Percentiles rank a stretch among this genome's conserved stretches.
These are phyloP conservation scores for Hondaea fermentalgiana DNA, from an alignment of 108 stramenopile genomes.

Conservation along the genomic window DNA sequence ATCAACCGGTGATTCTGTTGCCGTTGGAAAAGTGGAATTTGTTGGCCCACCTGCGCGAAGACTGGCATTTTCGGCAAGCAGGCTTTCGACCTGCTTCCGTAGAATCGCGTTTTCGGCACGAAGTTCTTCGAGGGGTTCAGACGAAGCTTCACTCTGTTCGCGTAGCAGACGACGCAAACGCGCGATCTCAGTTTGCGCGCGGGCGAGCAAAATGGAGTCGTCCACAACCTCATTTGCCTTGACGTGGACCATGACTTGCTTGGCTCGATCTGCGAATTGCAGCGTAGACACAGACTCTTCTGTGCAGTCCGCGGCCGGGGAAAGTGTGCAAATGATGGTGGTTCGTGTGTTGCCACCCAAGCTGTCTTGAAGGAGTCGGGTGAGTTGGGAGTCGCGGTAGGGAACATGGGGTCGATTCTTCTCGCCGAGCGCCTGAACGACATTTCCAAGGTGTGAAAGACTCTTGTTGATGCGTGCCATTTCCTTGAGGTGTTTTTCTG, in stretches of 20 bases:
- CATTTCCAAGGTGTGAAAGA: constrained; percentile 48
- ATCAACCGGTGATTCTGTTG: neutral
- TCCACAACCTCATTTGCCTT: constrained; percentile 35
- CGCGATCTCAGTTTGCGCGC: constrained; percentile 25
- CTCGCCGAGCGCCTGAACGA: constrained; percentile 45
- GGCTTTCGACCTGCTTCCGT: neutral
- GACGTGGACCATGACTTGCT: constrained; percentile 38
- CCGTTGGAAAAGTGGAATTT: neutral
- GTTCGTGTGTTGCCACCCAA: constrained; percentile 53
- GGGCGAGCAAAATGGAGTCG: constrained; percentile 13
- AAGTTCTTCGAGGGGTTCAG: neutral
- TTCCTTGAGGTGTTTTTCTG: constrained; percentile 44
- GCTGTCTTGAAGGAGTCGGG: constrained; percentile 52
- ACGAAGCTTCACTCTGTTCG: neutral
- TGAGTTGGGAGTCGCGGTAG: constrained; percentile 56
- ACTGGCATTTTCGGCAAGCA: neutral
- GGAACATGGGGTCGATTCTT: constrained; percentile 37
- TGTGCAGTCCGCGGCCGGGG: constrained; percentile 36
- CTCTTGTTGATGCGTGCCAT: constrained; percentile 47
- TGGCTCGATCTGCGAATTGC: constrained; percentile 49
- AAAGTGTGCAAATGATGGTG: constrained; percentile 49
- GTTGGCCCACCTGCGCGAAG: neutral
- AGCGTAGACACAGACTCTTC: constrained; percentile 53
- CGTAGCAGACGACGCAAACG: constrained; percentile 8
- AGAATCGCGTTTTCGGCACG: neutral